These are phyloP conservation scores for Colletotrichum salicis DNA, from an alignment of 2,329 filamentous ascomycete genomes.

Conservation along the genomic window DNA sequence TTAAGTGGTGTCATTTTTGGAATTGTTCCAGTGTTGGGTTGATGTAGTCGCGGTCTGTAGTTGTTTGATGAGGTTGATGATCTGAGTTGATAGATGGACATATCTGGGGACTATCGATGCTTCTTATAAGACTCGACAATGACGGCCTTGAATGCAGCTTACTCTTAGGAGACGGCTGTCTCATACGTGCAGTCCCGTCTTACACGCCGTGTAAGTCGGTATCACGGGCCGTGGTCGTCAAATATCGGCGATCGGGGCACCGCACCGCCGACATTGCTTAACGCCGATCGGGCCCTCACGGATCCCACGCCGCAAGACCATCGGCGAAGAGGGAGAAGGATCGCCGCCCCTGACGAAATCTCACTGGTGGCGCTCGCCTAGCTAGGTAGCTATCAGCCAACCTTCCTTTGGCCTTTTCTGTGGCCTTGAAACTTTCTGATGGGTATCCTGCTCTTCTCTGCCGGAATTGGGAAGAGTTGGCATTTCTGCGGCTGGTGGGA, in stretches of 20 bases:
- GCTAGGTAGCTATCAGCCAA: too few species aligned
- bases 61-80: not conserved
- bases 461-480: too few species aligned
- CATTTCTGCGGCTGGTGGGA: too few species aligned
- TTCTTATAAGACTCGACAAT: not conserved
- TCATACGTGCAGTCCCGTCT: not conserved
- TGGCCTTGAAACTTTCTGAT: too few species aligned
- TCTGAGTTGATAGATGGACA: rapidly evolving
- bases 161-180: not conserved
- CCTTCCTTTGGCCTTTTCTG: too few species aligned
- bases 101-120: not conserved
- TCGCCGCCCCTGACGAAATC: not conserved
- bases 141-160: not conserved
- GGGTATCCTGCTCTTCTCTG: too few species aligned
- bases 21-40: not conserved
- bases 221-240: not conserved
- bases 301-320: not conserved
- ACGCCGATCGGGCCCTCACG: not conserved
- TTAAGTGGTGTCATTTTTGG: not conserved
- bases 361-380: too few species aligned
- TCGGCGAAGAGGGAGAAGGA: not conserved
- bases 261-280: not conserved
- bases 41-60: not conserved
- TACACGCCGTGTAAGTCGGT: not conserved
- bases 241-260: constrained; percentile 4